phyloP scores from a whole-genome alignment of 2,329 filamentous ascomycete species.

The Pleomassaria siparia region DNA sequence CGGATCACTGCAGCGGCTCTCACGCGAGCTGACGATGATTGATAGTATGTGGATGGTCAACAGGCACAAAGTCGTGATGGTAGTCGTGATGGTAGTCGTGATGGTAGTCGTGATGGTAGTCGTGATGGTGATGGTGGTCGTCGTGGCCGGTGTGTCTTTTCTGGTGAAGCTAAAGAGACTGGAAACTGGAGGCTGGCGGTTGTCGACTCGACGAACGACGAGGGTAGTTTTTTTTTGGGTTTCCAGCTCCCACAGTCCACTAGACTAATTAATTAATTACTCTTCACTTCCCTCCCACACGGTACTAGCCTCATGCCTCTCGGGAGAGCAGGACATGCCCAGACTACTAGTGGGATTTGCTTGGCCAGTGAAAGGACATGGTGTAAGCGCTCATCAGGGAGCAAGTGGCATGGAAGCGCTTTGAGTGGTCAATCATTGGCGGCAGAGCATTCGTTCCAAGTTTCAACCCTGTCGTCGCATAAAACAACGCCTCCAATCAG shows the following conservation, averaged over 20 bases:
- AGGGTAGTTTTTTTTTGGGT: not conserved
- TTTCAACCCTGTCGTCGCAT: not conserved
- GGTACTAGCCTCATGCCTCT: constrained; percentile 12
- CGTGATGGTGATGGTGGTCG: too few species aligned
- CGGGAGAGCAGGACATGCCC: constrained; percentile 14
- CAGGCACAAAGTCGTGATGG: not conserved
- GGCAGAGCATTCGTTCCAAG: not conserved
- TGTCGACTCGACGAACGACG: too few species aligned
- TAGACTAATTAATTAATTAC: too few species aligned
- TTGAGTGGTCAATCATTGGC: not conserved
- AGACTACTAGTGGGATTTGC: constrained; percentile 5
- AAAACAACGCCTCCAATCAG: not conserved
- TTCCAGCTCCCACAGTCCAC: too few species aligned
- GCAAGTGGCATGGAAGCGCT: not conserved
- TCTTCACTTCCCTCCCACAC: too few species aligned
- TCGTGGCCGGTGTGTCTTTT: not conserved
- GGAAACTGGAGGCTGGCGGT: too few species aligned
- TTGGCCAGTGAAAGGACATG: not conserved
- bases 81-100: too few species aligned
- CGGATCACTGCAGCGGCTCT: constrained; percentile 9
- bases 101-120: too few species aligned
- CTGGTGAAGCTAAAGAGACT: too few species aligned
- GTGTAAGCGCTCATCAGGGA: not conserved
- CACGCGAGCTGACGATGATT: constrained; percentile 27
- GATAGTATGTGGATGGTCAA: constrained; percentile 4